Base-by-base conservation (phyloP, 176 grass and related monocot species). In the Oryza glaberrima region DNA sequence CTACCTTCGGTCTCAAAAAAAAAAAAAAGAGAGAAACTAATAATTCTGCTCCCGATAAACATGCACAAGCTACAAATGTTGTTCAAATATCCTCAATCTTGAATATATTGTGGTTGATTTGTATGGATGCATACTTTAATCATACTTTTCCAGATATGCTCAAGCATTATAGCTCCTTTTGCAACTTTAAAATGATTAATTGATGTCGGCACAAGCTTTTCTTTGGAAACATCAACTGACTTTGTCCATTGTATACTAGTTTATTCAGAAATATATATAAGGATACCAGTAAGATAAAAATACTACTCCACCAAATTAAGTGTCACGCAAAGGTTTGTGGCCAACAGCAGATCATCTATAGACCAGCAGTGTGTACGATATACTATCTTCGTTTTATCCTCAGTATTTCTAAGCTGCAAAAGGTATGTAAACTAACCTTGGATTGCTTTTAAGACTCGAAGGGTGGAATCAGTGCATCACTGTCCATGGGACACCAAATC, bases 341-440 rank as follows among this genome's bases (percentile, higher is more conserved):
- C 51, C 66, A 72, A 3, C 23, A 60, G 47, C 15, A 78, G 9
- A 46, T 44, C 34, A 58, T 10, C 48, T 36, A 60, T 60, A 60
- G 7, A n/a, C 19, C 19, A 60, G 19, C 54, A 56, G 16, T 56
- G 56, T 9, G 56, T 61, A 58, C 9, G 1, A 76, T 19, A 47
- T 60, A 60, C 38, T 38, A n/a, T 13, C 32, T 30, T 25, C 22
- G 28, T 38, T 41, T 63, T 41, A 11, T 43, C 52, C 25, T 6
- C 17, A 78, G 7, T 0, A 15, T 78, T 78, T 40, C 20, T 40
- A 56, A 28, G 16, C 20, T 48, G 41, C 44, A 8, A 11, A 26
- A 52, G 10, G 58, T 67, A 45, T 61, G 76, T 23, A 63, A 63
- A 63, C 84, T 79, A 49, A 79, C 84, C 76, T 65, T 20, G 65